Evolutionary conservation across 495 filamentous ascomycete species (phyloP), one percentile per base, ranked within the genome.

Genomic region (Pseudevernia furfuracea): DNA sequence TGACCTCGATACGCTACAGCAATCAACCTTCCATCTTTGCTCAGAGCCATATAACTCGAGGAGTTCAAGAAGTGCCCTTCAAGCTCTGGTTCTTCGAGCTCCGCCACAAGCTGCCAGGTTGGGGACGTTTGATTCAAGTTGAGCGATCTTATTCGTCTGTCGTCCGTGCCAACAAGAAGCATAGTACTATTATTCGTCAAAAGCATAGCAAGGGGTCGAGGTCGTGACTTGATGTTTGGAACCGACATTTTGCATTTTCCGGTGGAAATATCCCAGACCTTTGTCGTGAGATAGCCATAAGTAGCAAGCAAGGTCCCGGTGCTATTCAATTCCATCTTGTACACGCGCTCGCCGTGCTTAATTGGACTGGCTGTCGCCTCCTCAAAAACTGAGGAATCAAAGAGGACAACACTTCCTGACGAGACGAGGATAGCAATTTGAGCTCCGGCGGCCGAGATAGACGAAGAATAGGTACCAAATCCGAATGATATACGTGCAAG

Each of bases 1-100:
- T 71, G 58, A 30, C 71, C 62, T 49, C 71, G 60, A 64, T 73
- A 72, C 12, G 63, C 70, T 25, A 72, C 64, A 64, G 70, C 70
- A 52, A 71, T 37, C 21, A 68, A 37, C 9, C 36, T 66, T 21
- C 70, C 70, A 55, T 71, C 66, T 43, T 64, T 61, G 60, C 53
- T 72, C 39, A 73, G n/a, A 44, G 71, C 60, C 71, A 68, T 67
- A 32, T 61, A 25, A 59, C 38, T 71, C 2, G 71, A 38, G 5
- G 65, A 66, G 44, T 72, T 68, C 38, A 66, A 41, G 43, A 69
- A 68, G 37, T 71, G 56, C 10, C 69, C 71, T 17, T 72, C 71
- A 28, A 72, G 64, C 34, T 70, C 56, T 25, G 66, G 66, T 44
- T 69, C 70, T 46, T 67, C 68, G 44, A 72, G 60, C 19, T 71